Base-by-base conservation (phyloP, 768 basidiomycete species). In the Candolleomyces efflorescens region DNA sequence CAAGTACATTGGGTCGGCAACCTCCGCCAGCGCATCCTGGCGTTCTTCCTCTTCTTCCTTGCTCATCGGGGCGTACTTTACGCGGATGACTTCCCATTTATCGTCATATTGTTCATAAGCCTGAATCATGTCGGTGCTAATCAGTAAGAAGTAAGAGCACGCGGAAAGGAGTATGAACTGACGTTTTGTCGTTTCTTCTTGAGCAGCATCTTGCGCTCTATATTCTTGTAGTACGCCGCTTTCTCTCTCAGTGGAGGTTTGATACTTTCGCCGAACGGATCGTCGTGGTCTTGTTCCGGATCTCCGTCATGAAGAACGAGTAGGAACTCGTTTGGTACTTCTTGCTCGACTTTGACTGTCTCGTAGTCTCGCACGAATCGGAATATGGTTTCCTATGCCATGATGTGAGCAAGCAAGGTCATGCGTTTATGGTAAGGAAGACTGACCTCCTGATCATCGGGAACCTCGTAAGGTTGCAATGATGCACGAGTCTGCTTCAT, bases 221-320 rank as follows among this genome's bases (percentile, higher is more conserved):
- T 91, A 66, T 86, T 87, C 72, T 92, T 94, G 73, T 92, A 93
- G 66, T 90, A 93, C 0, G 87, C 92, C n/a, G 88, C 91, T 65
- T 82, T 84, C 24, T 72, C 66, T 63, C 78, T 77, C 13, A 58
- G 63, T 22, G 68, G 51, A 13, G 46, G 57, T 37, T 63, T 64
- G 18, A 32, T 37, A 12, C 64, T 63, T 20, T 66, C 71, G 26
- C 74, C 68, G 22, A 70, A 66, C 11, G 75, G 64, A n/a, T 73
- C 69, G 38, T 75, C 72, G 24, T 74, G 32, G 22, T 67, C 68
- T 23, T 71, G 60, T 18, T 63, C 63, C 26, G 71, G 63, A 62
- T 79, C 75, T 2, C 81, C 87, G 32, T 85, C 81, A 69, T 91
- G 83, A 23, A 93, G 72, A 11, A 92, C 84, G 55, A 94, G 76